phyloP scores from a whole-genome alignment of 129 eudicot species.

The Arctium minus region DNA sequence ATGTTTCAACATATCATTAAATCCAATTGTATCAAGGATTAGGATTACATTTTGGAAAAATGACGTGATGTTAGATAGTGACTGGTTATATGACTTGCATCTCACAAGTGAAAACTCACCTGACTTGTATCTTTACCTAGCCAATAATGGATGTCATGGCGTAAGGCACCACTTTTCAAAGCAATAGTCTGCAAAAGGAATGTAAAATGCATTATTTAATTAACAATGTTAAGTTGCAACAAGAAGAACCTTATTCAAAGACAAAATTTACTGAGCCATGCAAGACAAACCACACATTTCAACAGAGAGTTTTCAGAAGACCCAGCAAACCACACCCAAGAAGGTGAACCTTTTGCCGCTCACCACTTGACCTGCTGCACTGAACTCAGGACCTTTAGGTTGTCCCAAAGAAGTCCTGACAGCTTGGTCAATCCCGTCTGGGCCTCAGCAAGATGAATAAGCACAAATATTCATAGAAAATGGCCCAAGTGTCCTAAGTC shows the following conservation, averaged over 20 bases:
- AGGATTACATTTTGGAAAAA: background rate
- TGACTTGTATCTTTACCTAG: slow-evolving; percentile 95
- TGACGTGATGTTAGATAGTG: background rate
- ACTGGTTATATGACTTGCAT: background rate
- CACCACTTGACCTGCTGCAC: background rate
- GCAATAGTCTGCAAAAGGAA: slow-evolving; percentile 75
- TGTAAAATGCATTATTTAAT: slow-evolving; percentile 13
- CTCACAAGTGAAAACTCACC: slow-evolving; percentile 41
- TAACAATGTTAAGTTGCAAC: background rate
- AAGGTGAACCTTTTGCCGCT: background rate
- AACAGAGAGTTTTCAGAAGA: background rate
- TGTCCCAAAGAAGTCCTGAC: background rate
- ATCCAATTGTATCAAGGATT: background rate
- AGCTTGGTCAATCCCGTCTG: background rate
- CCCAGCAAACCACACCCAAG: background rate
- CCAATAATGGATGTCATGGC: slow-evolving; percentile 95
- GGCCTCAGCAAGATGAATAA: background rate
- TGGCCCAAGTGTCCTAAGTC: background rate
- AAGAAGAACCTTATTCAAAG: background rate
- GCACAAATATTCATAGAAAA: background rate
- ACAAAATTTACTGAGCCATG: background rate
- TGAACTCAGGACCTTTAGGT: background rate
- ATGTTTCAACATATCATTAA: background rate
- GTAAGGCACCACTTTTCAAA: slow-evolving; percentile 76
- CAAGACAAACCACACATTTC: background rate